Percentiles rank a stretch among this genome's conserved stretches.
Conservation (phyloP, 2,329 filamentous ascomycete genomes). For the Phialocephala subalpina region DNA sequence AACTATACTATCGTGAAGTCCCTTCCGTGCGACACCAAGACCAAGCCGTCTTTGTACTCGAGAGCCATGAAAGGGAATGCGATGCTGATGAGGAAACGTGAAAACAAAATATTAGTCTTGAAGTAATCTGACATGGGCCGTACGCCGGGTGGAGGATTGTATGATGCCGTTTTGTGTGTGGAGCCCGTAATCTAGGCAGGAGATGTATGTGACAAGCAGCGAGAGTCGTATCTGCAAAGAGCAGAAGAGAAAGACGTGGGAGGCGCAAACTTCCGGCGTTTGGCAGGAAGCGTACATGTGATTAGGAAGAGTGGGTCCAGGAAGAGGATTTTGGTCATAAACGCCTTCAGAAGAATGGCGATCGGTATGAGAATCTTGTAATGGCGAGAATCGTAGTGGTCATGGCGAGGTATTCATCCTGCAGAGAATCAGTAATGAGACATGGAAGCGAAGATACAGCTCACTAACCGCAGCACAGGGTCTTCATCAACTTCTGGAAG, state of each 20-base stretch:
- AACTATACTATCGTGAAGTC: constrained; percentile 41
- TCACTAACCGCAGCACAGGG: constrained; percentile 83
- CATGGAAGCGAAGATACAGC: constrained; percentile 21
- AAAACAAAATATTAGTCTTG: constrained; percentile 43
- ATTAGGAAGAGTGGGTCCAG: constrained; percentile 38
- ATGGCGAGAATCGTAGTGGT: constrained; percentile 20
- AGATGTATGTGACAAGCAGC: constrained; percentile 40
- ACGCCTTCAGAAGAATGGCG: constrained; percentile 32
- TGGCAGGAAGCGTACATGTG: constrained; percentile 34
- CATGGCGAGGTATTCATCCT: constrained; percentile 41
- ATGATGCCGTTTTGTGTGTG: constrained; percentile 30
- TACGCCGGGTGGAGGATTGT: constrained; percentile 30
- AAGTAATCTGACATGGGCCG: constrained; percentile 37
- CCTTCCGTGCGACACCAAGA: constrained; percentile 38
- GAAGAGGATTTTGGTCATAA: constrained; percentile 36
- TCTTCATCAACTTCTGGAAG: constrained; percentile 92
- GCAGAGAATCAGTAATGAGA: constrained; percentile 29
- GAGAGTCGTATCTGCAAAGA: constrained; percentile 39
- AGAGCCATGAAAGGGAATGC: constrained; percentile 35
- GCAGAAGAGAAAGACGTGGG: constrained; percentile 35
- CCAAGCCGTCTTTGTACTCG: constrained; percentile 35
- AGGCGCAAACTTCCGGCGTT: constrained; percentile 30
- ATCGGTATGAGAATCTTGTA: constrained; percentile 14
- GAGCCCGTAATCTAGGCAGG: constrained; percentile 21
- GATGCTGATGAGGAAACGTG: constrained; percentile 35